Conservation (phyloP, 371 early-diverging fungal species). For the Phascolomyces articulosus region DNA sequence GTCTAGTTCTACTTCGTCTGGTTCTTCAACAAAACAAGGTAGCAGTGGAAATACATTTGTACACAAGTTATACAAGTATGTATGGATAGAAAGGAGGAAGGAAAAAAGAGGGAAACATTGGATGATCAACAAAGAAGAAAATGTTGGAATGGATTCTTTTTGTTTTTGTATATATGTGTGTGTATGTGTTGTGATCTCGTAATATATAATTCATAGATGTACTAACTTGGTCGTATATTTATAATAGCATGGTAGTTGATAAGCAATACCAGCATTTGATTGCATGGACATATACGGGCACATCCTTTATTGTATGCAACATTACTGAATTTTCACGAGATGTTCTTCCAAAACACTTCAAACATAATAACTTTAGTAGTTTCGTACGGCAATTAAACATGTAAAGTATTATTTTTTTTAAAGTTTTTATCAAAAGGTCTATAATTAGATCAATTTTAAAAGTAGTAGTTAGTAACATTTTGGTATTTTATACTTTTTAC, state of each 20-base stretch:
- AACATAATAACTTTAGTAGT: slow-evolving; percentile 84
- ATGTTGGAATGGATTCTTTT: neutral
- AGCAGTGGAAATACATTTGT: slow-evolving; percentile 32
- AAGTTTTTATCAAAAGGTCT: too few species aligned
- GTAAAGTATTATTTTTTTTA: slow-evolving; percentile 32
- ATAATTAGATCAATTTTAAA: slow-evolving; percentile 8
- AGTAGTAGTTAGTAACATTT: too few species aligned
- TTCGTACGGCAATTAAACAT: slow-evolving; percentile 89
- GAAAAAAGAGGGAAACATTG: neutral
- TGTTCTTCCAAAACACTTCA: slow-evolving; percentile 81
- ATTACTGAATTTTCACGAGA: slow-evolving; percentile 79
- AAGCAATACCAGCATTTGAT: slow-evolving; percentile 76
- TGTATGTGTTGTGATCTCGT: too few species aligned
- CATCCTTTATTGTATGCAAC: slow-evolving; percentile 88
- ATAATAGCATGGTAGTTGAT: slow-evolving; percentile 74
- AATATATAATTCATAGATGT: too few species aligned
- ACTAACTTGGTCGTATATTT: too few species aligned
- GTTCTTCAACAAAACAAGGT: slow-evolving; percentile 3
- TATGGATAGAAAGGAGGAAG: neutral
- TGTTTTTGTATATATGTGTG: too few species aligned
- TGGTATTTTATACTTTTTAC: too few species aligned
- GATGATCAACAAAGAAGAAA: neutral
- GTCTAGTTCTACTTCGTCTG: neutral
- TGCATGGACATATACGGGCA: slow-evolving; percentile 80
- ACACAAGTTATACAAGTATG: slow-evolving; percentile 39